Evolutionary conservation across 805 yeast genomes (phyloP).

Genomic region (Candida railenensis): DNA sequence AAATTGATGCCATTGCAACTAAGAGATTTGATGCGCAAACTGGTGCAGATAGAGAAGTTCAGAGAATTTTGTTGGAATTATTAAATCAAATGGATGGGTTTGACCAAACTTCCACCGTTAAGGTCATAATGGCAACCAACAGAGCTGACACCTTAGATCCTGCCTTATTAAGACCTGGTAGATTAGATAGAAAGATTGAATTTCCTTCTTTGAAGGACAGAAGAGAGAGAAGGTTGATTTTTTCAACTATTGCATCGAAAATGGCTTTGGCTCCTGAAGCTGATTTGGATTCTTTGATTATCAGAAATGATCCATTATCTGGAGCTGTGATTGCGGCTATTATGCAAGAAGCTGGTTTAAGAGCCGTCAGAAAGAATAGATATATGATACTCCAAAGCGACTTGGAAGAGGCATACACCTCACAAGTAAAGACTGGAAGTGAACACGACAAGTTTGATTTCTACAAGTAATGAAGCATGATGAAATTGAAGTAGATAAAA

Average conservation of each 20-base stretch:
- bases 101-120: constrained; percentile 91
- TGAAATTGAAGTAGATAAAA: neutral
- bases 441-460: constrained; percentile 98
- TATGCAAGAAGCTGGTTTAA: constrained; percentile 99
- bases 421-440: constrained; percentile 93
- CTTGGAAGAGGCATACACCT: constrained; percentile 94
- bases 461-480: constrained; percentile 59
- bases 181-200: constrained; percentile 96
- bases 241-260: constrained; percentile 92
- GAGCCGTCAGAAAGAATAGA: constrained; percentile 98
- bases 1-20: constrained; percentile 98
- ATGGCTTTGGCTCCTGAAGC: constrained; percentile 98
- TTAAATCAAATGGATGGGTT: constrained; percentile 99
- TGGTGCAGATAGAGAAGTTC: constrained; percentile 99
- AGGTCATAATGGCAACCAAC: constrained; percentile 98
- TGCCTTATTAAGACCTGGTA: constrained; percentile 96
- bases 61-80: constrained; percentile 92
- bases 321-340: constrained; percentile 97
- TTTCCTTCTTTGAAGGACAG: constrained; percentile 95
- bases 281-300: constrained; percentile 89
- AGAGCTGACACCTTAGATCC: constrained; percentile 99
- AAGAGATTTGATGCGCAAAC: constrained; percentile 99
- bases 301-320: constrained; percentile 94
- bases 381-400: constrained; percentile 95
- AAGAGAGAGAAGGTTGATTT: constrained; percentile 95